Percentiles rank a stretch among this genome's conserved stretches.
These are phyloP conservation scores for Claviceps purpurea DNA, from an alignment of 2,329 filamentous ascomycete genomes.

Conservation along the genomic window DNA sequence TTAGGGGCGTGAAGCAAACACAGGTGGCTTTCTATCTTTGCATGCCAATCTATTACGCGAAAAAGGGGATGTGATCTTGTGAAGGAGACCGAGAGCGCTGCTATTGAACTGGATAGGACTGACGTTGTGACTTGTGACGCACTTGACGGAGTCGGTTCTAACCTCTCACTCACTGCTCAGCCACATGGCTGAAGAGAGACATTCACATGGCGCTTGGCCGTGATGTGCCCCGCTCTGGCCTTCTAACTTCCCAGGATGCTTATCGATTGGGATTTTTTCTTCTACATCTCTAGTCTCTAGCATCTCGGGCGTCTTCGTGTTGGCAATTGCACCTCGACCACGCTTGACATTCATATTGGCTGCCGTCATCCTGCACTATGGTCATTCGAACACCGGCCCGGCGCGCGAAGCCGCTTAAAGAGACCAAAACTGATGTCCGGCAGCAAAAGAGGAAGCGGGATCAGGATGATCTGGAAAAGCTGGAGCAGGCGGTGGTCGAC, in stretches of 20 bases:
- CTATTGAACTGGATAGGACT: no score
- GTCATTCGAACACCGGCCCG: slow-evolving; percentile 18
- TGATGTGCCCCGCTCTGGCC: no score
- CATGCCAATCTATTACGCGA: not conserved
- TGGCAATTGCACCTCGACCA: not conserved
- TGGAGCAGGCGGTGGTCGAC: slow-evolving; percentile 20
- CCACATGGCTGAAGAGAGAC: not conserved
- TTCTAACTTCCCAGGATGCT: not conserved
- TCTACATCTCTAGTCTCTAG: not conserved
- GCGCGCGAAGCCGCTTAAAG: slow-evolving; percentile 14
- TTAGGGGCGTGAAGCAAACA: not conserved
- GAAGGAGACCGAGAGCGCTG: not conserved
- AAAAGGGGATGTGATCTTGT: not conserved
- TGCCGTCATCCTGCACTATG: slow-evolving; percentile 2
- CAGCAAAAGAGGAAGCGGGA: slow-evolving; percentile 26
- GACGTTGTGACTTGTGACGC: not conserved
- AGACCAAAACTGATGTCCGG: slow-evolving; percentile 19
- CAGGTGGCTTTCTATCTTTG: not conserved
- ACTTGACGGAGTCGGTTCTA: not conserved
- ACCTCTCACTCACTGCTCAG: no score
- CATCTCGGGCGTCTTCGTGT: not conserved
- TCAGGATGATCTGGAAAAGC: slow-evolving; percentile 21
- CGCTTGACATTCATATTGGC: not conserved
- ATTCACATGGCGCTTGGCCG: no score
- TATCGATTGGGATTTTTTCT: slow-evolving; percentile 4